These are phyloP conservation scores for Fagus crenata DNA, from an alignment of 306 rosid genomes.

Conservation along the genomic window DNA sequence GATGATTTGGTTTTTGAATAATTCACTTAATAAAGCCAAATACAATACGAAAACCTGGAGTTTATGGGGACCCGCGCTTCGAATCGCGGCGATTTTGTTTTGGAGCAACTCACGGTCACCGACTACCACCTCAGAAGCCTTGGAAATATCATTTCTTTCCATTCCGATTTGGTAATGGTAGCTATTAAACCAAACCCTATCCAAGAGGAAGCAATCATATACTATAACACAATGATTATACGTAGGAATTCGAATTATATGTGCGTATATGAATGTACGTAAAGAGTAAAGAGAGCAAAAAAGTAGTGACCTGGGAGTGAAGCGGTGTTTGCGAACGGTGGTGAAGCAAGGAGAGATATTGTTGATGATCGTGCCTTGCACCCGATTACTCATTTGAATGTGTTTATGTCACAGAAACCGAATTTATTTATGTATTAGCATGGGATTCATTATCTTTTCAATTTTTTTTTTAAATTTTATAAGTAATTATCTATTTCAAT, in stretches of 20 bases:
- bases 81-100: slow-evolving; percentile 54
- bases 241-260: neutral
- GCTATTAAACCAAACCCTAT: slow-evolving; percentile 39
- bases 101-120: slow-evolving; percentile 42
- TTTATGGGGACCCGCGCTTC: slow-evolving; percentile 54
- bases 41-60: slow-evolving; percentile 52
- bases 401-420: too few species aligned
- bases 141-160: slow-evolving; percentile 31
- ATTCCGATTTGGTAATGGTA: slow-evolving; percentile 37
- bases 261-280: neutral
- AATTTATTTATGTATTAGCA: too few species aligned
- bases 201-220: neutral
- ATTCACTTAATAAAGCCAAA: neutral
- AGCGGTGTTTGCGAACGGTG: too few species aligned
- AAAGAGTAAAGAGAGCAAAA: neutral
- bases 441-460: too few species aligned
- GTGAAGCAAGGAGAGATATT: too few species aligned
- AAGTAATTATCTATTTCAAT: too few species aligned
- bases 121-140: slow-evolving; percentile 32
- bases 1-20: neutral
- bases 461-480: too few species aligned
- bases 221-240: too few species aligned
- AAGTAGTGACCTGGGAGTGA: too few species aligned
- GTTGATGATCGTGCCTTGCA: too few species aligned
- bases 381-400: too few species aligned